Conservation (phyloP, 2,329 filamentous ascomycete genomes). For the Knufia petricola region DNA sequence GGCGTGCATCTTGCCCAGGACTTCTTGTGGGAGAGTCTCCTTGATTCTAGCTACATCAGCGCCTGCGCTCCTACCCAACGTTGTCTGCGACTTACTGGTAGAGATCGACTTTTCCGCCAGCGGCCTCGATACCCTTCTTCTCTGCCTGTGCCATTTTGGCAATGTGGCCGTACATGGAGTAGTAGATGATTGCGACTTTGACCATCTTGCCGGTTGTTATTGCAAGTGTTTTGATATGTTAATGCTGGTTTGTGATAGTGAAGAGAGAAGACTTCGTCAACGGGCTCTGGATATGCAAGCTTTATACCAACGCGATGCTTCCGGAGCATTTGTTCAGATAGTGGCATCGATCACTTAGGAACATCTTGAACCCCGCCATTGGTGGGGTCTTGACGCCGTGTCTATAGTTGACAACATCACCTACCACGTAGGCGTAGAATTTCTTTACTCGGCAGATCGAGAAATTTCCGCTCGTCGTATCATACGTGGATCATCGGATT, state of each 20-base stretch:
- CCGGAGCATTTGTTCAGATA: not conserved
- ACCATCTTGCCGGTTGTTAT: slow-evolving; percentile 10
- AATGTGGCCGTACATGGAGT: slow-evolving; percentile 93
- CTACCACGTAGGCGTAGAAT: no score
- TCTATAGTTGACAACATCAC: not conserved
- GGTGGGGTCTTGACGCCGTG: not conserved
- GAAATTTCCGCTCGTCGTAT: not conserved
- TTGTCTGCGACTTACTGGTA: slow-evolving; percentile 54
- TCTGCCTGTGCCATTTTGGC: slow-evolving; percentile 75
- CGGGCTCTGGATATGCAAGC: not conserved
- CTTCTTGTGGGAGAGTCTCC: slow-evolving; percentile 78
- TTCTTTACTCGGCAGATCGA: not conserved
- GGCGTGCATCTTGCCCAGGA: slow-evolving; percentile 85
- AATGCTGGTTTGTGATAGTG: not conserved
- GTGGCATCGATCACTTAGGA: not conserved
- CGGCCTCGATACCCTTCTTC: slow-evolving; percentile 78
- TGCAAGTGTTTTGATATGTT: not conserved
- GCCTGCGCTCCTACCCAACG: slow-evolving; percentile 51
- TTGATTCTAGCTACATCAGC: slow-evolving; percentile 55
- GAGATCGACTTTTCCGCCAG: slow-evolving; percentile 70
- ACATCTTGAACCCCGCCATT: not conserved
- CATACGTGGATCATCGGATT: not conserved
- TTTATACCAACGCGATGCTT: not conserved
- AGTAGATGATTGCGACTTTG: slow-evolving; percentile 86
- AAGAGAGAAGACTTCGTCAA: not conserved